Evolutionary conservation across 805 yeast genomes (phyloP).

Genomic region (Alloascoidea africana): DNA sequence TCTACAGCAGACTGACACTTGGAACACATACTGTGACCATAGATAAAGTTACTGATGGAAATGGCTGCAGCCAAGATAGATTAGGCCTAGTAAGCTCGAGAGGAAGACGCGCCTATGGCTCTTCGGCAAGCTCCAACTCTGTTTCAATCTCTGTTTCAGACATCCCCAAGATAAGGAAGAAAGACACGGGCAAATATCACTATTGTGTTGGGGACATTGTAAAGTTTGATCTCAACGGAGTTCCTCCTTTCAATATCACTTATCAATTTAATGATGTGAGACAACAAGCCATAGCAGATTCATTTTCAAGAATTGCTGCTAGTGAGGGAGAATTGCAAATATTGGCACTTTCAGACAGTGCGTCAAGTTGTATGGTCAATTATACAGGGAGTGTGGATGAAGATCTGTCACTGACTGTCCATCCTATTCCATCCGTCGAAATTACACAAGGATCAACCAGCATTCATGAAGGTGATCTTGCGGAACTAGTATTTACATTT

Average conservation of each 20-base stretch:
- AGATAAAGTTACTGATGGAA: constrained; percentile 42
- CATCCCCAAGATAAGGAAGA: constrained; percentile 48
- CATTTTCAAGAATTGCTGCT: constrained; percentile 59
- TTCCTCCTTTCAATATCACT: constrained; percentile 62
- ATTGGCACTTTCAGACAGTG: constrained; percentile 56
- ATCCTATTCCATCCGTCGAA: constrained; percentile 65
- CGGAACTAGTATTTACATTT: constrained; percentile 71
- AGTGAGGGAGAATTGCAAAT: constrained; percentile 67
- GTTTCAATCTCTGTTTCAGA: constrained; percentile 54
- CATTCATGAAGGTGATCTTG: constrained; percentile 90
- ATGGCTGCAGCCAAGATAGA: constrained; percentile 46
- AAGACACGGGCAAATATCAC: constrained; percentile 24
- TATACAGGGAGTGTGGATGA: constrained; percentile 14
- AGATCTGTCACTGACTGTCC: constrained; percentile 19
- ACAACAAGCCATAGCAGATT: constrained; percentile 35
- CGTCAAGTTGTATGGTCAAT: constrained; percentile 42
- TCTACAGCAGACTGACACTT: constrained; percentile 38
- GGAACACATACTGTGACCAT: constrained; percentile 59
- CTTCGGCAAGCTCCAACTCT: constrained; percentile 18
- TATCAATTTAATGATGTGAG: constrained; percentile 56
- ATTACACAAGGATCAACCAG: constrained; percentile 72
- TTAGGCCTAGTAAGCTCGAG: constrained; percentile 18
- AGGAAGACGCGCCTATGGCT: background rate
- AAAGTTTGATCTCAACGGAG: constrained; percentile 59
- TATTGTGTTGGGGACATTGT: constrained; percentile 92